A percentile compares a stretch with the other conserved stretches of the same genome.
These are phyloP conservation scores for Piedraia hortae DNA, from an alignment of 2,329 filamentous ascomycete species.

Conservation along the genomic window DNA sequence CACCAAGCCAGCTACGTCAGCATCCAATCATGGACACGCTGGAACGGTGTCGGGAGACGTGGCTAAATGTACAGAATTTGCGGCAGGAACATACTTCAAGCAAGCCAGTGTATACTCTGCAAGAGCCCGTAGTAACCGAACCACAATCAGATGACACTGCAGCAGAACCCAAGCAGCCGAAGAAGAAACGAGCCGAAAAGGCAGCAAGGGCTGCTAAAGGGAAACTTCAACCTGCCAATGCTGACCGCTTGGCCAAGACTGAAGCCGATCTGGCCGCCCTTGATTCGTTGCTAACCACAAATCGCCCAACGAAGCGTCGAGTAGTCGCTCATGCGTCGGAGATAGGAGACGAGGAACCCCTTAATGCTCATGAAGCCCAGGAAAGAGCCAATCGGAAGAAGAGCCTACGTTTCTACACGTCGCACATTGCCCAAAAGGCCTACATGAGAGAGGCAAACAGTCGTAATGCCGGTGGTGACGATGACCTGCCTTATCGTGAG, in stretches of 20 bases:
- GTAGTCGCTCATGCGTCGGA: conserved; percentile 41
- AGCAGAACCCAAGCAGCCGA: conserved; percentile 1
- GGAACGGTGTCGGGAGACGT: conserved; percentile 51
- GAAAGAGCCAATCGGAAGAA: conserved; percentile 81
- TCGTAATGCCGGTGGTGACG: conserved; percentile 48
- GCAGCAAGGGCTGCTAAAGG: conserved; percentile 23
- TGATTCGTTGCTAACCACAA: conserved; percentile 28
- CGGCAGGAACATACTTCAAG: no score
- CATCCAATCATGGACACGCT: conserved; percentile 77
- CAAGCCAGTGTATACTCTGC: not conserved
- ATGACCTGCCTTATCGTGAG: conserved; percentile 69
- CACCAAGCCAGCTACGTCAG: conserved; percentile 56
- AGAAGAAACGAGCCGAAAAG: conserved; percentile 16
- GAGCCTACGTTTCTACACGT: conserved; percentile 88
- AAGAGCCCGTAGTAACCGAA: not conserved
- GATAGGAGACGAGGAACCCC: conserved; percentile 66
- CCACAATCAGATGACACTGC: not conserved
- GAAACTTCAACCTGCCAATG: conserved; percentile 26
- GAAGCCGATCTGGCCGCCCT: conserved; percentile 51
- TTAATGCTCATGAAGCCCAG: conserved; percentile 52
- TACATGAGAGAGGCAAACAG: conserved; percentile 55
- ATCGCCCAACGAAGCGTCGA: conserved; percentile 2
- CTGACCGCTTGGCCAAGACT: conserved; percentile 25
- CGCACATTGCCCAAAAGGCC: conserved; percentile 82
- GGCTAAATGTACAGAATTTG: conserved; percentile 48